Percentiles rank a stretch among this genome's conserved stretches.
Evolutionary conservation across 139 green algal genomes (phyloP).

Genomic region (Chlamydomonas sp.): DNA sequence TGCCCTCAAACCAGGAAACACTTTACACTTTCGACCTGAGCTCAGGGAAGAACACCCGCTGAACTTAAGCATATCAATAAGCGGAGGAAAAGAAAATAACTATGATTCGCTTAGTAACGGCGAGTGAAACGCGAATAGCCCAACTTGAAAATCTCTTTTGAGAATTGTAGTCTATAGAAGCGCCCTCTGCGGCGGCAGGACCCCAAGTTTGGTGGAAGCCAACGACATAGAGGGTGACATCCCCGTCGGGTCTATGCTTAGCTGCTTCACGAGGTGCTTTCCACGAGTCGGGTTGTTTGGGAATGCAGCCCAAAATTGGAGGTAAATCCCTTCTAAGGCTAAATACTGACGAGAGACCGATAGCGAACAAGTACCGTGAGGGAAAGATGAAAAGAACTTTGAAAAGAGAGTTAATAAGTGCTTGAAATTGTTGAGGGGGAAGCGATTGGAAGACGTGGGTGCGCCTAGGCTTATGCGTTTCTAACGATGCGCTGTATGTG

Average conservation of each 20-base stretch:
- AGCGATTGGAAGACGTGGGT: too few relatives aligned
- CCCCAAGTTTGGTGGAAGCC: conserved; percentile 72
- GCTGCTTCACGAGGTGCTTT: conserved; percentile 64
- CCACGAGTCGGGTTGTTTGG: conserved; percentile 81
- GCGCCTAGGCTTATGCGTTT: too few relatives aligned
- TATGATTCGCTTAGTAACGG: conserved; percentile 82
- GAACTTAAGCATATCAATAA: conserved; percentile 95
- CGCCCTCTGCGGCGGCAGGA: conserved; percentile 46
- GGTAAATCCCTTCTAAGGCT: conserved; percentile 92
- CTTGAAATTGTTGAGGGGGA: too few relatives aligned
- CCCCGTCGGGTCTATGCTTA: conserved; percentile 57
- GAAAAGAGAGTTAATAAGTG: too few relatives aligned
- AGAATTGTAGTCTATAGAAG: conserved; percentile 89
- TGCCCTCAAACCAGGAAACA: too few relatives aligned
- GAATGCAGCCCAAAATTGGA: conserved; percentile 81
- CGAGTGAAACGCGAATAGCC: conserved; percentile 21
- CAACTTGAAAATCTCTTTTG: conserved; percentile 78
- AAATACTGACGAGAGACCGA: conserved; percentile 84
- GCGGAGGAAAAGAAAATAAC: conserved; percentile 94
- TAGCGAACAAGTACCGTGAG: too few relatives aligned
- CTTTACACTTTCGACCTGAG: conserved; percentile 20
- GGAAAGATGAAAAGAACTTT: too few relatives aligned
- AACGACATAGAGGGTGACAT: conserved; percentile 80
- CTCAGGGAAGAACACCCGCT: conserved; percentile 83
- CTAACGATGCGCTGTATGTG: too few relatives aligned